phyloP scores from a whole-genome alignment of 2,329 filamentous ascomycete genomes.

The Ceratocystis variospora region DNA sequence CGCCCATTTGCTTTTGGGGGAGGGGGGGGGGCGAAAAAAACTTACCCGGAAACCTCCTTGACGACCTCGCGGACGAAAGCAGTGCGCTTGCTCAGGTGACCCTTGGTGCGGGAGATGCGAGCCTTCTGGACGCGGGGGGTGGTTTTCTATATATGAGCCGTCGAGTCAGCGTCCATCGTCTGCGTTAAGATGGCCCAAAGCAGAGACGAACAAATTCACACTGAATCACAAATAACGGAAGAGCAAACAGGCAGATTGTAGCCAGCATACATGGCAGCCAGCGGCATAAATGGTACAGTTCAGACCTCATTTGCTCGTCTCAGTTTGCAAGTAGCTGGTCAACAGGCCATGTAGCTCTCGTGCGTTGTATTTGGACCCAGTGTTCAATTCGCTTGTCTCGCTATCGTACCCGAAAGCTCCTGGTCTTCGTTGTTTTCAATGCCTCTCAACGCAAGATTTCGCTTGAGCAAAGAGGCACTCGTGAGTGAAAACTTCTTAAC shows the following conservation, averaged over 20 bases:
- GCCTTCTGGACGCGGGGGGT: slow-evolving; percentile 64
- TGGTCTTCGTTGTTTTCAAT: slow-evolving; percentile 20
- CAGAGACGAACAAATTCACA: slow-evolving; percentile 17
- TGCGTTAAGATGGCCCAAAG: slow-evolving; percentile 27
- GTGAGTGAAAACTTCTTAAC: background rate
- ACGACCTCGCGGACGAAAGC: slow-evolving; percentile 94
- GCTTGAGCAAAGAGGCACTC: slow-evolving; percentile 12
- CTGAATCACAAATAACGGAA: background rate
- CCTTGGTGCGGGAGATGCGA: slow-evolving; percentile 76
- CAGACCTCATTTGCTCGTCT: background rate
- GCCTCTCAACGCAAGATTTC: background rate
- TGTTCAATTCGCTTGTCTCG: slow-evolving; percentile 13
- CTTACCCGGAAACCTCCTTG: slow-evolving; percentile 93
- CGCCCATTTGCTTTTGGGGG: background rate
- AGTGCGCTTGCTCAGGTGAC: slow-evolving; percentile 91
- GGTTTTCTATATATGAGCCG: slow-evolving; percentile 54
- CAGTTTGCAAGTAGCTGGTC: background rate
- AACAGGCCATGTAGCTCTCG: slow-evolving; percentile 4
- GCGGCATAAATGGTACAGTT: background rate
- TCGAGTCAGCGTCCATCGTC: slow-evolving; percentile 51
- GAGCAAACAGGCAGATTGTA: background rate
- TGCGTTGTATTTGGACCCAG: slow-evolving; percentile 10
- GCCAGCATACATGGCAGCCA: background rate
- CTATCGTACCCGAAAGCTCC: slow-evolving; percentile 22
- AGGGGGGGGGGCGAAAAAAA: slow-evolving; percentile 23